Evolutionary conservation across 371 early-diverging fungal genomes (phyloP), one percentile per base, ranked within the genome.

Genomic region (Rhizopus stolonifer): DNA sequence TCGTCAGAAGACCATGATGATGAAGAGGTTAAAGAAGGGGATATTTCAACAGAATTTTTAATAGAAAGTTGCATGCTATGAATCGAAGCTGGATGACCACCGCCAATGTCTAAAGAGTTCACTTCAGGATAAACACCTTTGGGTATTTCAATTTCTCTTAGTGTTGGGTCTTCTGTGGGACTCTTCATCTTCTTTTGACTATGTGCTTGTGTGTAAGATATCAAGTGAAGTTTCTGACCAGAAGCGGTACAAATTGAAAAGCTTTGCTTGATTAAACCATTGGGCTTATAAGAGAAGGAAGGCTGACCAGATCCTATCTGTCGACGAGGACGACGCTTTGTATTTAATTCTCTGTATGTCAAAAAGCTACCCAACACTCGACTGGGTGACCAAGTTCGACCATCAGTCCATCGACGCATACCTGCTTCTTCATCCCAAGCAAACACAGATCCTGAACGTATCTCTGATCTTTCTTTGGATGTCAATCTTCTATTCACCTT

Each of bases 321-420:
- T 46, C 52, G 43, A 49, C 61, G 57, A 1, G 68, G 67, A 31
- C 80, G 67, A 18, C 74, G 67, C 23, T 83, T 74, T 33, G 82
- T 81, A 38, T 85, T 86, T 2, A 89, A 74, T 60, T 91, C 90
- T 44, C 86, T 82, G 56, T 91, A 91, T 6, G 88, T 90, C 14
- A 91, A 59, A 59, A 91, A 91, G 54, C 83, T 85, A n/a, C 91
- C 90, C 17, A 82, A 73, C 1, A 89, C 88, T 29, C 94, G 81
- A 48, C 87, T 87, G 2, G 93, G 90, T 15, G 91, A 89, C 94
- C 93, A 92, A 39, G 85, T 85, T 42, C 87, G 81, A 11, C 93
- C 92, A 62, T 94, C 95, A 2, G 95, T 94, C 95, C 95, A 94
- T 11, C 94, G 78, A 48, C 88, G 74, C 84, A 94, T 93, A 0